Percentiles rank a stretch among this genome's conserved stretches.
Conservation (phyloP, 495 filamentous ascomycete genomes). For the Penicillium lagena region DNA sequence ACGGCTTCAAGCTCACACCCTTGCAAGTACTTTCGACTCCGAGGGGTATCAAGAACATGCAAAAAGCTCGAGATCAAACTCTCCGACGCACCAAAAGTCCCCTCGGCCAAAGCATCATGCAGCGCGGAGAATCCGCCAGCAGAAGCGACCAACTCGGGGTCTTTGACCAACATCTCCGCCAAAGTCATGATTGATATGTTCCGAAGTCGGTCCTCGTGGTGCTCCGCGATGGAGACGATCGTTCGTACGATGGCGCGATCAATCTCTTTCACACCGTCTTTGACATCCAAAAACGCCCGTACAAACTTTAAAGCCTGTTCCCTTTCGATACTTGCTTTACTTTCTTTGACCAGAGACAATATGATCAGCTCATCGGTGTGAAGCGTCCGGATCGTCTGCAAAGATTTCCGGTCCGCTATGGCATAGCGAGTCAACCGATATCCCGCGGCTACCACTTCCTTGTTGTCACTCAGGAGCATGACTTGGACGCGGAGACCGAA, state of each 20-base stretch:
- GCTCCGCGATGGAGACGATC: slow-evolving; percentile 84
- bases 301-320: slow-evolving; percentile 98
- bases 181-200: slow-evolving; percentile 89
- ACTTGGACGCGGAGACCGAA: slow-evolving; percentile 90
- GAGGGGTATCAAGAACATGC: slow-evolving; percentile 80
- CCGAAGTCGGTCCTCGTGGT: slow-evolving; percentile 77
- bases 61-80: slow-evolving; percentile 78
- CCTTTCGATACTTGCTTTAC: slow-evolving; percentile 90
- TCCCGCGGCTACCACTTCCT: slow-evolving; percentile 90
- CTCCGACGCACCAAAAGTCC: slow-evolving; percentile 85
- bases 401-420: slow-evolving; percentile 82
- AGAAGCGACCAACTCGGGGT: slow-evolving; percentile 69
- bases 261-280: slow-evolving; percentile 83
- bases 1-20: slow-evolving; percentile 77
- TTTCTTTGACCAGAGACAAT: slow-evolving; percentile 85
- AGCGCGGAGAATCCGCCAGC: slow-evolving; percentile 77
- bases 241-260: slow-evolving; percentile 80
- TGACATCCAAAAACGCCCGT: slow-evolving; percentile 90
- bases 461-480: slow-evolving; percentile 90
- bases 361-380: slow-evolving; percentile 92
- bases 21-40: slow-evolving; percentile 68
- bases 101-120: slow-evolving; percentile 81
- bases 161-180: slow-evolving; percentile 81
- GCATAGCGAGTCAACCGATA: slow-evolving; percentile 92
- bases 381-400: slow-evolving; percentile 78